phyloP scores from a whole-genome alignment of 305 asterid genomes.

The Fraxinus sp. region DNA sequence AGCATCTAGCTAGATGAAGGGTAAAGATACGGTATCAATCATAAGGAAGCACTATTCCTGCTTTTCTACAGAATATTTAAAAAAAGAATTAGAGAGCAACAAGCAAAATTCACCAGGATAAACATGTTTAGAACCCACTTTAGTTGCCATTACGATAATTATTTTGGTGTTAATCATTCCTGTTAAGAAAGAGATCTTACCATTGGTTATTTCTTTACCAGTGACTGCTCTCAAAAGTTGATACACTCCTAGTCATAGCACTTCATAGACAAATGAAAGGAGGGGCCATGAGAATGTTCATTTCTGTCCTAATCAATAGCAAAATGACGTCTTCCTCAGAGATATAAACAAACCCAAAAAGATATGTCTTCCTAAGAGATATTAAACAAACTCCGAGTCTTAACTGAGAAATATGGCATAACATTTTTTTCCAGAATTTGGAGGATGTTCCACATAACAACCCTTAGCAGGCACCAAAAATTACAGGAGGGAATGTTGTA shows the following conservation, averaged over 20 bases:
- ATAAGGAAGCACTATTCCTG: neutral
- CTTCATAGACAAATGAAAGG: neutral
- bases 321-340: neutral
- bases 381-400: neutral
- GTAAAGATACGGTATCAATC: neutral
- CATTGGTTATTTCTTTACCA: neutral
- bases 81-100: neutral
- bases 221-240: neutral
- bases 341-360: neutral
- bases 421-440: neutral
- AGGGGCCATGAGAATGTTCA: neutral
- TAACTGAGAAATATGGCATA: neutral
- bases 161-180: neutral
- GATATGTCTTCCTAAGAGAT: neutral
- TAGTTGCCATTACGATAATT: neutral
- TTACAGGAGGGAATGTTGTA: neutral
- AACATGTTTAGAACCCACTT: neutral
- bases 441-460: neutral
- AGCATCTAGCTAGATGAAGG: neutral
- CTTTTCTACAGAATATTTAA: neutral
- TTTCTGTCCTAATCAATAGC: neutral
- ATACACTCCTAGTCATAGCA: neutral
- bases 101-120: neutral
- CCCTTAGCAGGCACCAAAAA: neutral
- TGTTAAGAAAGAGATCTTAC: neutral